Conservation (phyloP, 352 stramenopile species). For the Phytophthora cactorum region DNA sequence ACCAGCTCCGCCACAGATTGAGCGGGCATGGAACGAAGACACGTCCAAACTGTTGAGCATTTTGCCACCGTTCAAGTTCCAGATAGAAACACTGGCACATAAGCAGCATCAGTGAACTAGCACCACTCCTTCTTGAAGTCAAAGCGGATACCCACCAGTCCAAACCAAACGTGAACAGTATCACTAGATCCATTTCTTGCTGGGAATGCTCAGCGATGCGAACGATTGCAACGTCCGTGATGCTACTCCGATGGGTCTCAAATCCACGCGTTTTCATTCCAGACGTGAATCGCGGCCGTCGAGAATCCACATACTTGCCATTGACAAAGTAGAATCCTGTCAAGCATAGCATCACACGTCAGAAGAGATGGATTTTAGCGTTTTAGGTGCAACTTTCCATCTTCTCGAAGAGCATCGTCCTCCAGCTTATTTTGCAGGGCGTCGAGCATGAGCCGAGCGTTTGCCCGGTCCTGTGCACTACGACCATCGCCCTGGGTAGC, state of each 20-base stretch:
- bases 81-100: slow-evolving; percentile 43
- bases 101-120: slow-evolving; percentile 1
- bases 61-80: slow-evolving; percentile 48
- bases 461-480: slow-evolving; percentile 39
- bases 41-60: slow-evolving; percentile 40
- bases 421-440: slow-evolving; percentile 63
- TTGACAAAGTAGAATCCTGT: slow-evolving; percentile 70
- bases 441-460: slow-evolving; percentile 59
- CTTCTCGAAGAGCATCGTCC: slow-evolving; percentile 66
- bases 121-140: background rate
- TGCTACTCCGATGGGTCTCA: slow-evolving; percentile 37
- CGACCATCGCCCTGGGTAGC: slow-evolving; percentile 49
- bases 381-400: slow-evolving; percentile 33
- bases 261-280: slow-evolving; percentile 64
- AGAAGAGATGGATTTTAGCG: background rate
- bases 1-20: slow-evolving; percentile 42
- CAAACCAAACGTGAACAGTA: slow-evolving; percentile 56
- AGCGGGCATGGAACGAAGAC: slow-evolving; percentile 19
- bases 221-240: slow-evolving; percentile 33
- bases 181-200: slow-evolving; percentile 6
- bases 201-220: slow-evolving; percentile 1
- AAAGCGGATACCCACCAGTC: slow-evolving; percentile 39
- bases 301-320: slow-evolving; percentile 42
- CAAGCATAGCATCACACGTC: background rate
- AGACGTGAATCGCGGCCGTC: slow-evolving; percentile 48